Evolutionary conservation across 352 stramenopile species (phyloP).

Genomic region (Blastocystis sp.): DNA sequence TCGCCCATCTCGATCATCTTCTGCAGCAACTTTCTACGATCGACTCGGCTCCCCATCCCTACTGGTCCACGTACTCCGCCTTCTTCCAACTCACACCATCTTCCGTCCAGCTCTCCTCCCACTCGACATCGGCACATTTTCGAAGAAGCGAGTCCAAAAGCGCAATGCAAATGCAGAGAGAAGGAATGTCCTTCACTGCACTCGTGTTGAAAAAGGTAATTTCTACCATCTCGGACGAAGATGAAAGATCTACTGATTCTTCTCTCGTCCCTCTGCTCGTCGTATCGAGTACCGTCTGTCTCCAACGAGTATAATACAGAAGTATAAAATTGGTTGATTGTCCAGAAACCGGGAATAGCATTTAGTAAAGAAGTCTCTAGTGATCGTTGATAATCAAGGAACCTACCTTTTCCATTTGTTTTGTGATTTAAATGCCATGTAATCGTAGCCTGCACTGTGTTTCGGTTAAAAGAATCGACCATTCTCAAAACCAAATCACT

Average conservation of each 20-base stretch:
- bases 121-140: constrained; percentile 6
- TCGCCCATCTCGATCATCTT: constrained; percentile 36
- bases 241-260: not conserved
- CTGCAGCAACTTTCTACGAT: not conserved
- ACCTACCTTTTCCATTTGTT: not conserved
- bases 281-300: constrained; percentile 18
- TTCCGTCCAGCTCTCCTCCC: constrained; percentile 21
- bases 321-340: constrained; percentile 20
- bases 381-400: not conserved
- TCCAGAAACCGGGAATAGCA: not conserved
- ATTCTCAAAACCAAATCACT: constrained; percentile 56
- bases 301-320: constrained; percentile 33
- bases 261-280: constrained; percentile 7
- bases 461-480: constrained; percentile 59
- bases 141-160: constrained; percentile 23
- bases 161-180: constrained; percentile 40
- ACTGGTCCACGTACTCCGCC: constrained; percentile 26
- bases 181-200: constrained; percentile 45
- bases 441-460: constrained; percentile 43
- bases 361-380: not conserved
- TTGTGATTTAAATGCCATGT: constrained; percentile 9
- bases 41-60: not conserved
- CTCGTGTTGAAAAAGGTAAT: constrained; percentile 58
- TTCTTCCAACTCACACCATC: constrained; percentile 8
- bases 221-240: not conserved